Base-by-base conservation (phyloP, 306 rosid species). In the Glycine soja region DNA sequence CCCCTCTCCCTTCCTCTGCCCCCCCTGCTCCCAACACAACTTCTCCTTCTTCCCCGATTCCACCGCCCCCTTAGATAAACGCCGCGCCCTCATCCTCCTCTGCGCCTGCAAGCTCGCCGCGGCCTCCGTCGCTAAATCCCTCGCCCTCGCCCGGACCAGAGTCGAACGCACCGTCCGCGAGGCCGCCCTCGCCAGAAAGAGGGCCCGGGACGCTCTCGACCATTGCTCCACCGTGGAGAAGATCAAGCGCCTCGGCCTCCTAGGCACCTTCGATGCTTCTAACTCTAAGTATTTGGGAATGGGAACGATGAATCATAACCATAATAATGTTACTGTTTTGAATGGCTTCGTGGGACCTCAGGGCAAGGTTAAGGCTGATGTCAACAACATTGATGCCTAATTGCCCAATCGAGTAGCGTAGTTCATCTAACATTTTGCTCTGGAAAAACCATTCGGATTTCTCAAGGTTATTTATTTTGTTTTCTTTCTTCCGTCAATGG, bases 71-170 rank as follows among this genome's bases (percentile, higher is more conserved):
- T 30, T 91, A 11, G 95, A 93, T 69, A 10, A 32, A 42, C 84
- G 74, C n/a, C 84, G 56, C 5, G 85, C 91, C 4, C 46, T 42
- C 3, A 83, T 88, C 3, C 73, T 92, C 62, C 85, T 86, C 76
- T 94, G 98, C 63, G 98, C 98, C 2, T 85, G 92, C 12, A 86
- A 82, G 76, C 72, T 94, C 69, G 89, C 97, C 6, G 52, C 87
- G 0, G 66, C 89, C 0, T 83, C 91, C 8, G 78, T 83, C 84
- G 30, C 69, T 13, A 92, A 83, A 81, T 84, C 89, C 0, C 72
- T 70, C 12, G 8, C 16, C 18, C 18, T 61, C 11, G 88, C 94
- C 8, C 69, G 66, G 5, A 73, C 82, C 6, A 85, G 87, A 50
- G 91, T 89, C 4, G 97, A 94, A n/a, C 67, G 86, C 30, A 79